Base-by-base conservation (phyloP, 2,329 filamentous ascomycete genomes). In the Pseudogymnoascus sp. region DNA sequence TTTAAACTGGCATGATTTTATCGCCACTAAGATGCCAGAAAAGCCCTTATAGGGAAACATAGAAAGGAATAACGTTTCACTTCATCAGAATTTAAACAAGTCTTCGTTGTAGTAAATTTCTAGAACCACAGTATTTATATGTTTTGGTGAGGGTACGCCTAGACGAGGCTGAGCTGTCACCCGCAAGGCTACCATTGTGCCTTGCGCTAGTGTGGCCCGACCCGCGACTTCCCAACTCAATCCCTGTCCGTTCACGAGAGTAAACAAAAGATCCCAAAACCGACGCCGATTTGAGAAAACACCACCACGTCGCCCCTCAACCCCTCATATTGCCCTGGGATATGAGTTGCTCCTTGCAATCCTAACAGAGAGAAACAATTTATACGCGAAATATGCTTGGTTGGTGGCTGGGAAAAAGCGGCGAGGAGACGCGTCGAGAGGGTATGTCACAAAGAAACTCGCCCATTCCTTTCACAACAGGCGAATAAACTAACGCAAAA, bases 331-430 rank as follows among this genome's bases (percentile, higher is more conserved):
- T 41, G 23, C 54, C 63, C 36, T 65, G 65, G 67, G 65, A 61
- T 61, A 51, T 23, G 57, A 6, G 16, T n/a, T 19, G 8, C 48
- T 16, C 19, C n/a, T 43, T 62, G 16, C 16, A 21, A n/a, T 48
- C 0, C 1, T 14, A 57, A 57, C 11, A 34, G n/a, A 19, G 11
- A 36, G 25, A 34, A 34, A 57, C 11, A 36, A 57, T 34, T 34
- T 57, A 36, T 1, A 57, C 51, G 51, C 28, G 51, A 57, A 57
- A 21, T 34, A 75, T 75, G 73, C 68, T 75, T 57, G 73, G 68
- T 62, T 75, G 73, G 73, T 73, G 72, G 72, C 62, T 72, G 36
- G 71, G 71, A 36, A 67, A 68, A 62, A 62, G 67, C 43, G 64
- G 65, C 14, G 70, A 73, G 41, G 67, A 64, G 23, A 39, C 41